Conservation (phyloP, 2,329 filamentous ascomycete genomes). For the Trichoderma sp. region DNA sequence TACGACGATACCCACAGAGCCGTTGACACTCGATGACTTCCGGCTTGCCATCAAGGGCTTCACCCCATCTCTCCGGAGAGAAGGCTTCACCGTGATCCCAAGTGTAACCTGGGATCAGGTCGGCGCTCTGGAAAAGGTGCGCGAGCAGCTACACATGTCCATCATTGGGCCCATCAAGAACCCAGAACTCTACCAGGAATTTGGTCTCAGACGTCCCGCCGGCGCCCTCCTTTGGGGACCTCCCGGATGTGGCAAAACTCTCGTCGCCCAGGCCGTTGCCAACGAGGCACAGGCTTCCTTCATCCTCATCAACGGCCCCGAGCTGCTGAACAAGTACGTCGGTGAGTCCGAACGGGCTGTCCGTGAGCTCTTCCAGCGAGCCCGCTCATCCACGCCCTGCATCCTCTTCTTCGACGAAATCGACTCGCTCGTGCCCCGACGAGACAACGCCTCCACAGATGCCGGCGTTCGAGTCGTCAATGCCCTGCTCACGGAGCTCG, state of each 20-base stretch:
- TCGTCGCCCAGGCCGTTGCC: slow-evolving; percentile 92
- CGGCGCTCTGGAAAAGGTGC: slow-evolving; percentile 76
- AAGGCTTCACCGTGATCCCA: slow-evolving; percentile 93
- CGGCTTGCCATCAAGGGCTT: slow-evolving; percentile 66
- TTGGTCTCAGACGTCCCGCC: slow-evolving; percentile 77
- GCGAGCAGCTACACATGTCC: slow-evolving; percentile 76
- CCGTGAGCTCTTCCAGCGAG: slow-evolving; percentile 85
- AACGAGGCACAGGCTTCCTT: slow-evolving; percentile 97
- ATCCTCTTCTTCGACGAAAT: slow-evolving; percentile 98
- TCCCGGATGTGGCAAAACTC: slow-evolving; percentile 93
- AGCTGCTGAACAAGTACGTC: slow-evolving; percentile 96
- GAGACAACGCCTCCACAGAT: slow-evolving; percentile 76
- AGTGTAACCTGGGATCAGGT: slow-evolving; percentile 92
- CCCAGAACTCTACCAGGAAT: slow-evolving; percentile 70
- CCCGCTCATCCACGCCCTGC: slow-evolving; percentile 81
- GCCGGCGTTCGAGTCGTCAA: slow-evolving; percentile 89
- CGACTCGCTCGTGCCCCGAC: slow-evolving; percentile 83
- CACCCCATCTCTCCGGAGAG: slow-evolving; percentile 67
- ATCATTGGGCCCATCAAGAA: slow-evolving; percentile 88
- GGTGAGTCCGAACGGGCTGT: slow-evolving; percentile 94
- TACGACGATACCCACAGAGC: neutral
- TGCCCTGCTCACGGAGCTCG: slow-evolving; percentile 88
- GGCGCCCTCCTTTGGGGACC: slow-evolving; percentile 96
- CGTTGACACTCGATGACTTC: slow-evolving; percentile 55
- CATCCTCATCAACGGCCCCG: slow-evolving; percentile 95